phyloP scores from a whole-genome alignment of 331 rosid species.

The Rosa hybrid region DNA sequence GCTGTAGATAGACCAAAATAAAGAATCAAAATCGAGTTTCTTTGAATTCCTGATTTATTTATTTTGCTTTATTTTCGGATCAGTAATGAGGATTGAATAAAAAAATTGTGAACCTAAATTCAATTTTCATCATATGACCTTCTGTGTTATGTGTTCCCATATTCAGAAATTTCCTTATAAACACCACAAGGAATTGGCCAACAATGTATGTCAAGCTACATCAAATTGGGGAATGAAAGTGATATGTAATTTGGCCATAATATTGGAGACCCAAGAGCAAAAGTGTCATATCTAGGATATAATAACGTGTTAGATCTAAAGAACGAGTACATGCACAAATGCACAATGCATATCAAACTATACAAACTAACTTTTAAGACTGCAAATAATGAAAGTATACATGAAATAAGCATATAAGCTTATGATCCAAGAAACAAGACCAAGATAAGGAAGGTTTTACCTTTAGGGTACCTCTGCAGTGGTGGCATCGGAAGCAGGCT shows the following conservation, averaged over 20 bases:
- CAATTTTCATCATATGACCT: not conserved
- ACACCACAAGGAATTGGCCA: not conserved
- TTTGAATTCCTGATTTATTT: not conserved
- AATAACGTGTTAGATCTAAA: not conserved
- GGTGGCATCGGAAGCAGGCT: constrained; percentile 86
- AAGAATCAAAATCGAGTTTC: not conserved
- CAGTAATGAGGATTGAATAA: not conserved
- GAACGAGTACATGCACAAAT: not conserved
- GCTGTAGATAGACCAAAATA: constrained; percentile 48
- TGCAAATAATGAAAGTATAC: not conserved
- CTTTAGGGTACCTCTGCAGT: constrained; percentile 70
- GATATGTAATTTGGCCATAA: not conserved
- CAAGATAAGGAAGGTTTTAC: constrained; percentile 20
- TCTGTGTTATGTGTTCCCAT: not conserved
- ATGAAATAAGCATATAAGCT: not conserved
- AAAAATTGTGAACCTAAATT: not conserved
- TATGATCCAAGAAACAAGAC: not conserved
- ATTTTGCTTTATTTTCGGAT: not conserved
- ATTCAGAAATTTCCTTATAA: not conserved
- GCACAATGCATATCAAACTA: not conserved
- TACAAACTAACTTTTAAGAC: not conserved
- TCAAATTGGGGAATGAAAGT: not conserved
- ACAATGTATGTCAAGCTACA: not conserved
- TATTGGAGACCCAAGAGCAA: not conserved
- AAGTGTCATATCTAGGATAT: not conserved